phyloP scores from a whole-genome alignment of 495 filamentous ascomycete species.

The Penicillium cosmopolitanum region DNA sequence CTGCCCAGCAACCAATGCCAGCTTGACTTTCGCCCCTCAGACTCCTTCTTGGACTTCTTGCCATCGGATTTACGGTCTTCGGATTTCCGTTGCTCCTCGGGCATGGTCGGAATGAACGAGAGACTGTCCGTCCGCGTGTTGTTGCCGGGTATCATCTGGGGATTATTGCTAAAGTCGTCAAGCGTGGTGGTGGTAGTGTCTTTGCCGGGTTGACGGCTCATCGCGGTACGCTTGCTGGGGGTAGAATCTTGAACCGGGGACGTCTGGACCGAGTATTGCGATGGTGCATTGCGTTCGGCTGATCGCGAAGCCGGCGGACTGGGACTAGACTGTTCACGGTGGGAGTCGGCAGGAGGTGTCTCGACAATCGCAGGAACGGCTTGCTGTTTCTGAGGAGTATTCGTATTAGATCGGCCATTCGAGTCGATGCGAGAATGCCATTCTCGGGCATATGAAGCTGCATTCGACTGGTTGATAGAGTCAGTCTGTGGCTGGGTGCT shows the following conservation, averaged over 20 bases:
- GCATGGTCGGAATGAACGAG: constrained; percentile 80
- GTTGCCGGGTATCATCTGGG: constrained; percentile 67
- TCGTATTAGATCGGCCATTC: constrained; percentile 51
- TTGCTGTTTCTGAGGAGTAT: constrained; percentile 40
- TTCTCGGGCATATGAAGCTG: constrained; percentile 36
- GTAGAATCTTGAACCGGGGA: constrained; percentile 24
- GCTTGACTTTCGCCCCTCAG: constrained; percentile 73
- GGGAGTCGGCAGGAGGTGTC: constrained; percentile 56
- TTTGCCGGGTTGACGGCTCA: constrained; percentile 31
- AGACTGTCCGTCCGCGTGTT: constrained; percentile 74
- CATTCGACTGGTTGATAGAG: constrained; percentile 16
- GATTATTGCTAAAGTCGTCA: constrained; percentile 42
- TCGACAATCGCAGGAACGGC: constrained; percentile 71
- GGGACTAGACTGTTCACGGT: constrained; percentile 29
- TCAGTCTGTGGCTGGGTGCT: constrained; percentile 15
- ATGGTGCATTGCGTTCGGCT: constrained; percentile 51
- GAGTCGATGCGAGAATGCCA: constrained; percentile 50
- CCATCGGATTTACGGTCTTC: constrained; percentile 66
- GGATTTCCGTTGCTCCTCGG: constrained; percentile 62
- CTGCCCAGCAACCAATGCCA: constrained; percentile 78
- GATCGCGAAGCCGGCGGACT: constrained; percentile 53
- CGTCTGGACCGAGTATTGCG: constrained; percentile 31
- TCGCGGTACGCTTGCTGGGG: constrained; percentile 32
- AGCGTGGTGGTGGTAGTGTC: constrained; percentile 35
- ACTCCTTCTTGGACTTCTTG: constrained; percentile 67